Evolutionary conservation across 179 eudicot species (phyloP), one percentile per base, ranked within the genome.

Genomic region (Spinacia oleracea): DNA sequence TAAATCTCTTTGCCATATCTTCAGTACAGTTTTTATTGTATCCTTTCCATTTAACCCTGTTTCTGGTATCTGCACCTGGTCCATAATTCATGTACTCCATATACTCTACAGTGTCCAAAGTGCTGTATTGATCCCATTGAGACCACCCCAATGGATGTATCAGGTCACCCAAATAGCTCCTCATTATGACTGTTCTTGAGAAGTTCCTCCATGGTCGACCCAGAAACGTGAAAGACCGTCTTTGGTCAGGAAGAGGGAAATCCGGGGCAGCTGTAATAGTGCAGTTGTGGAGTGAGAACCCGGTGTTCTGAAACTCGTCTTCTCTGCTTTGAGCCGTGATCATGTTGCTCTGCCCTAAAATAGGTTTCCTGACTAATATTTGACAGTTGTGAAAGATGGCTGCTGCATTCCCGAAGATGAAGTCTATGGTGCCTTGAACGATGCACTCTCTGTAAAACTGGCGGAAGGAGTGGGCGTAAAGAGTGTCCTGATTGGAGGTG

Each of bases 371-470:
- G 9, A 81, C 89, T 11, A 88, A 80, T 35, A 91, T 86, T 0
- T 38, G 86, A 70, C 91, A 89, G 87, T 89, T 86, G 29, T 84
- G 85, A 77, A 91, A 90, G 55, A 89, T 81, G 1, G 97, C 93
- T n/a, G 92, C 92, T 34, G 97, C 97, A 48, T 91, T 91, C 3
- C 96, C 93, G 10, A 91, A 91, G 82, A 90, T 90, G 87, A 91
- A 91, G 72, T 91, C 93, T 2, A 90, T 80, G 15, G 96, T 91
- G n/a, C 96, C 96, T 78, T 90, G 86, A 77, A 91, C 85, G 18
- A 79, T 72, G 81, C 97, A 91, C 9, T 91, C 86, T 5, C 85
- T 84, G 79, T 87, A 91, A 46, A 87, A 85, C 59, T 91, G 97
- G 5, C 86, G 79, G 25, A 91, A 88, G 0, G 93, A 91, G 63